phyloP scores from a whole-genome alignment of 768 basidiomycete genomes.

The Podaxis mareebaensis region DNA sequence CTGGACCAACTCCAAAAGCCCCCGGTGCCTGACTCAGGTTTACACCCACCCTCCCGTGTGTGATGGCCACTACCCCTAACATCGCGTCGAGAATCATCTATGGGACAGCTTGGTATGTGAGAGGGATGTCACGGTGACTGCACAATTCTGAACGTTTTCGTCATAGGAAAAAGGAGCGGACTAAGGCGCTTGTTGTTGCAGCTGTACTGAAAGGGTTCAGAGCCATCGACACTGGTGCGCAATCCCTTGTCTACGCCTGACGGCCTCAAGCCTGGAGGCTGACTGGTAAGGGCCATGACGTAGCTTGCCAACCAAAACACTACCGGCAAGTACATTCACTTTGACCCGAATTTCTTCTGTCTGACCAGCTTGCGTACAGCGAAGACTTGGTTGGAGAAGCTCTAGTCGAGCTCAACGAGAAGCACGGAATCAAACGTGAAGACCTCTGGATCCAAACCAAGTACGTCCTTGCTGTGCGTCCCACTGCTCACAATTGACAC shows the following conservation, averaged over 20 bases:
- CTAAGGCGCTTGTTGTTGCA: constrained; percentile 62
- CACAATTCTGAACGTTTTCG: background rate
- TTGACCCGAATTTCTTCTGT: background rate
- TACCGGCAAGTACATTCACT: constrained; percentile 47
- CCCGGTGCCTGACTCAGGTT: background rate
- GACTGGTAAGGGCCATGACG: background rate
- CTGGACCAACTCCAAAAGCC: background rate
- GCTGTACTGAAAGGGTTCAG: constrained; percentile 79
- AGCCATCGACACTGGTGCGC: constrained; percentile 80
- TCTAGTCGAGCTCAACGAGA: constrained; percentile 51
- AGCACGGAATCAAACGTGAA: constrained; percentile 65
- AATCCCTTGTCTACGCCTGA: background rate
- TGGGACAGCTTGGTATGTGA: constrained; percentile 57
- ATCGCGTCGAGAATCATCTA: constrained; percentile 48
- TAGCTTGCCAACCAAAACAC: constrained; percentile 71
- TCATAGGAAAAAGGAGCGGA: constrained; percentile 75
- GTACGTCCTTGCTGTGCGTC: constrained; percentile 31
- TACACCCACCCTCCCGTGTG: background rate
- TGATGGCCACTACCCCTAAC: constrained; percentile 22
- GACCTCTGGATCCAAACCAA: constrained; percentile 83
- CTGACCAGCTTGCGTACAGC: constrained; percentile 32
- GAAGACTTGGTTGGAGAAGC: constrained; percentile 84
- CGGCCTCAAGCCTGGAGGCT: background rate
- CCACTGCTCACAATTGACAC: background rate
- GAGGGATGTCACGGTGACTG: background rate